These are phyloP conservation scores for Collybia nuda DNA, from an alignment of 768 basidiomycete species.

Conservation along the genomic window DNA sequence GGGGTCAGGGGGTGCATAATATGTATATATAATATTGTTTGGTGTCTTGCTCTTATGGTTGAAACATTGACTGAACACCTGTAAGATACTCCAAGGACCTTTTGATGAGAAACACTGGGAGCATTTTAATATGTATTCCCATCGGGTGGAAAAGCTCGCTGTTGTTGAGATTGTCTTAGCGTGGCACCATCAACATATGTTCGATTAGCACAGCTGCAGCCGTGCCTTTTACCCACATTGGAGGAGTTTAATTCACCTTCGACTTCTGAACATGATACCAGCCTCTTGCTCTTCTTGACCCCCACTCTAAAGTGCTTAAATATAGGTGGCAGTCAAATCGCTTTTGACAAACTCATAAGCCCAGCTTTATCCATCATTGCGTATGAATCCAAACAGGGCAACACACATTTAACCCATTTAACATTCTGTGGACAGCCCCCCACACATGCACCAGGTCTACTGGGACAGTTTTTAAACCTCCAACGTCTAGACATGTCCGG, in stretches of 20 bases:
- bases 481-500: neutral
- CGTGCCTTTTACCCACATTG: slow-evolving; percentile 3
- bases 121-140: neutral
- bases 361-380: neutral
- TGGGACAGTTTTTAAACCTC: neutral
- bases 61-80: neutral
- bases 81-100: slow-evolving; percentile 5
- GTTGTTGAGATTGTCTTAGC: neutral
- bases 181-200: neutral
- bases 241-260: neutral
- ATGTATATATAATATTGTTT: no score
- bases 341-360: neutral
- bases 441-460: neutral
- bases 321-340: neutral
- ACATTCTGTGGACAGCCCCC: neutral
- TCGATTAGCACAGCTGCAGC: neutral
- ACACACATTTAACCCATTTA: neutral
- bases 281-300: slow-evolving; percentile 3
- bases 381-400: neutral
- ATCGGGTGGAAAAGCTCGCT: neutral
- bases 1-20: no score
- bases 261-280: neutral
- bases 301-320: neutral
- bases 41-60: no score
- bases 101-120: slow-evolving; percentile 1